Evolutionary conservation across 2,329 filamentous ascomycete species (phyloP), one percentile per base, ranked within the genome.

Genomic region (Juglanconis sp.): DNA sequence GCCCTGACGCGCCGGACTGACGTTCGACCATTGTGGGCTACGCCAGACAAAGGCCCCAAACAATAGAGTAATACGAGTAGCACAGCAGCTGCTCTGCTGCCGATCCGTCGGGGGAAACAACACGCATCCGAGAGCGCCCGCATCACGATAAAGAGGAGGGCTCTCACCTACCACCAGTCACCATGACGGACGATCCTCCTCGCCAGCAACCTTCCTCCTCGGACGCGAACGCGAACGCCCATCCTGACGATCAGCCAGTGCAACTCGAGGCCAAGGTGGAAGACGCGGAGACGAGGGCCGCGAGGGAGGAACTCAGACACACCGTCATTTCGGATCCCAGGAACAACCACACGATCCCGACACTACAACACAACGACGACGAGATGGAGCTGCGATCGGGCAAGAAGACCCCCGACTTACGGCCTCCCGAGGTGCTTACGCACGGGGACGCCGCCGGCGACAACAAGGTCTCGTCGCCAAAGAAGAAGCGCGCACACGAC

Each of bases 401-500:
- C 13, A 67, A 60, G 34, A 66, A 70, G 36, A 73, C 75, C 2
- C 75, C 75, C 30, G 73, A 76, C 24, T 54, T 56, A 44, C 34
- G 49, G 34, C 51, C 51, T 42, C 68, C 70, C 51, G 71, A 74
- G 56, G 67, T 70, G 63, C 63, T 68, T 24, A 68, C 72, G 60
- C 64, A 66, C n/a, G 68, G 71, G 38, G 70, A 72, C 53, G 73
- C 79, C 56, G 71, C 74, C 42, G 69, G 78, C 66, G 80, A 75
- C 68, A 81, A 86, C 53, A 76, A 80, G 60, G 68, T 85, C 49
- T 76, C 79, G 24, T 87, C 84, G 11, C 86, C 86, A 35, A 88
- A 87, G 76, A 88, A 88, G 78, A 88, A 88, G 76, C 79, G 86
- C 65, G 81, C 78, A 34, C 82, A 84, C 65, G 83, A 85, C 64